phyloP scores from a whole-genome alignment of 1,284 basidiomycete genomes.

The Vanrija sp. region DNA sequence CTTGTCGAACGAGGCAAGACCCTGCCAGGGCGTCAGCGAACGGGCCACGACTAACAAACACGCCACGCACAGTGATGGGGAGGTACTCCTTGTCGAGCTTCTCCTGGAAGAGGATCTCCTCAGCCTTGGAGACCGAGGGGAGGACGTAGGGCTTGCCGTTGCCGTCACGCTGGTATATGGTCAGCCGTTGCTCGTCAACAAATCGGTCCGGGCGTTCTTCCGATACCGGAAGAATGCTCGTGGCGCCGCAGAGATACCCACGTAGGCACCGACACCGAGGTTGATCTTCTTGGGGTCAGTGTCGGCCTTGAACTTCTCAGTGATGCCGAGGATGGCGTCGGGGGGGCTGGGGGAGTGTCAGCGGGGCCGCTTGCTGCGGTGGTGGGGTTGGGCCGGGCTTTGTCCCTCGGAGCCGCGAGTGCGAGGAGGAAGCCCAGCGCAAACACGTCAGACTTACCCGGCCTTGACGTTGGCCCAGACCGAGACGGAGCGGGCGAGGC shows the following conservation, averaged over 20 bases:
- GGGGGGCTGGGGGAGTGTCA: constrained; percentile 10
- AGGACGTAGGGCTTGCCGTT: constrained; percentile 95
- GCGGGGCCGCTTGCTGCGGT: too few relatives aligned
- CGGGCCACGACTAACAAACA: not conserved
- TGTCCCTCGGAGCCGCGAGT: not conserved
- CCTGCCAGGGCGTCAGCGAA: constrained; percentile 16
- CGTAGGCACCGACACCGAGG: constrained; percentile 72
- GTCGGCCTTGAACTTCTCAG: constrained; percentile 68
- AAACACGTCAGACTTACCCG: constrained; percentile 11
- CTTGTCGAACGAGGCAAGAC: constrained; percentile 78
- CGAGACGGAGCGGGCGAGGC: constrained; percentile 14
- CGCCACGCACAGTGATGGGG: constrained; percentile 67
- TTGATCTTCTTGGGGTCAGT: constrained; percentile 90
- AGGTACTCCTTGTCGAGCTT: constrained; percentile 95
- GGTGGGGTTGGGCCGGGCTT: too few relatives aligned
- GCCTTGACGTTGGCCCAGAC: constrained; percentile 20
- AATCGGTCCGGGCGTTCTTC: not conserved
- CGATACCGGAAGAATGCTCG: not conserved
- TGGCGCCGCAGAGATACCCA: constrained; percentile 1
- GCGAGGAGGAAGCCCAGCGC: too few relatives aligned
- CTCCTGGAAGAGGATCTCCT: constrained; percentile 58
- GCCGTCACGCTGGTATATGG: constrained; percentile 76
- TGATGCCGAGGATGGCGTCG: constrained; percentile 33
- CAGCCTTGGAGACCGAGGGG: constrained; percentile 76
- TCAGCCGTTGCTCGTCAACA: not conserved